phyloP scores from a whole-genome alignment of 2,329 filamentous ascomycete species.

The Apiospora rasikravindrae region DNA sequence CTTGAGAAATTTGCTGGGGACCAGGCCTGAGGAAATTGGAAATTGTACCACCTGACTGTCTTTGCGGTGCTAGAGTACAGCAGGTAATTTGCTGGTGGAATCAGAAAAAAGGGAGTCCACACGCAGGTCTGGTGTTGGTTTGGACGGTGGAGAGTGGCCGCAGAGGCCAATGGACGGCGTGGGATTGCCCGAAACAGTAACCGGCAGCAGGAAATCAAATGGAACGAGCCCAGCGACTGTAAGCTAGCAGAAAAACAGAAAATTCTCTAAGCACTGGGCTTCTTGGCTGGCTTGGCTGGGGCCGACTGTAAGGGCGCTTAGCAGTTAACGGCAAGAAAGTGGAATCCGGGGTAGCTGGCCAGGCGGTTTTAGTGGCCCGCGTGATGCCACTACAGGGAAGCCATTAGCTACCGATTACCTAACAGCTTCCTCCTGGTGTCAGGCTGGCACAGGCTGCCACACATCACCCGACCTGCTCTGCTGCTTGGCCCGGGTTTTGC shows the following conservation, averaged over 20 bases:
- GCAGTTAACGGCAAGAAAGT: conserved; percentile 26
- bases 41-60: background rate
- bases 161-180: background rate
- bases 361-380: conserved; percentile 19
- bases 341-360: conserved; percentile 25
- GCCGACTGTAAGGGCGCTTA: conserved; percentile 23
- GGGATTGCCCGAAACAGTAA: conserved; percentile 18
- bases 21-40: background rate
- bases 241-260: background rate
- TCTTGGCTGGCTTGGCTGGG: conserved; percentile 14
- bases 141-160: background rate
- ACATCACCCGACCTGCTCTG: conserved; percentile 20
- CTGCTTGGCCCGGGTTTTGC: conserved; percentile 17
- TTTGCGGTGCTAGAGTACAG: background rate
- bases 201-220: background rate
- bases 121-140: background rate
- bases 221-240: too few relatives aligned
- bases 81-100: conserved; percentile 9
- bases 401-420: conserved; percentile 25
- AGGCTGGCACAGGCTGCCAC: background rate
- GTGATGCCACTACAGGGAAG: conserved; percentile 21
- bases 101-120: background rate
- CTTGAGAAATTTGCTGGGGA: background rate
- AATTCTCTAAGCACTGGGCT: conserved; percentile 21
- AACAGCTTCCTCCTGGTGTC: conserved; percentile 12